phyloP scores from a whole-genome alignment of 257 asterid genomes.

The Coffea canephora region DNA sequence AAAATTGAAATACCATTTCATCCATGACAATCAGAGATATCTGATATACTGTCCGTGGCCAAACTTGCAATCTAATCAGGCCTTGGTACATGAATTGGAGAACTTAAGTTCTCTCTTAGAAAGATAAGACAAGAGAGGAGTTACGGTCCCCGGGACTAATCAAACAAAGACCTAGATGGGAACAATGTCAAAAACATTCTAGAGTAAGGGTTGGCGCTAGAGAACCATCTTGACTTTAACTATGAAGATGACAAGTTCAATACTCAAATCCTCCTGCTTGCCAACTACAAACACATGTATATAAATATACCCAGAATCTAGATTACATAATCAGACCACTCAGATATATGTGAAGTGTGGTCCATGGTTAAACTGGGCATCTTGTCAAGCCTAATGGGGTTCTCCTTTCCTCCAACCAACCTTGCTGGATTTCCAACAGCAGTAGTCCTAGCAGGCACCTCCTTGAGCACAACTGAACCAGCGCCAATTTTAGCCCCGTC shows the following conservation, averaged over 20 bases:
- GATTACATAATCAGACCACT: conserved; percentile 85
- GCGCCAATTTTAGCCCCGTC: conserved; percentile 96
- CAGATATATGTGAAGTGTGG: conserved; percentile 65
- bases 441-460: conserved; percentile 78
- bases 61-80: not conserved
- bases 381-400: conserved; percentile 60
- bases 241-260: not conserved
- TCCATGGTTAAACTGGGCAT: conserved; percentile 86
- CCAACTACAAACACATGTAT: no score
- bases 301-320: conserved; percentile 15
- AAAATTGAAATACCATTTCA: not conserved
- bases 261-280: not conserved
- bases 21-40: not conserved
- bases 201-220: not conserved
- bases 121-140: not conserved
- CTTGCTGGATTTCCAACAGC: conserved; percentile 92
- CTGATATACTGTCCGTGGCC: not conserved
- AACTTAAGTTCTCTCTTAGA: conserved; percentile 22
- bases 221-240: not conserved
- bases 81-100: conserved; percentile 15
- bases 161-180: not conserved
- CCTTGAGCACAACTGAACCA: conserved; percentile 79
- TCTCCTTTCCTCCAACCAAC: conserved; percentile 77
- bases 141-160: conserved; percentile 3
- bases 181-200: no score